Evolutionary conservation across 1,284 basidiomycete species (phyloP), one percentile per base, ranked within the genome.

Genomic region (Ceratobasidium papillatum): DNA sequence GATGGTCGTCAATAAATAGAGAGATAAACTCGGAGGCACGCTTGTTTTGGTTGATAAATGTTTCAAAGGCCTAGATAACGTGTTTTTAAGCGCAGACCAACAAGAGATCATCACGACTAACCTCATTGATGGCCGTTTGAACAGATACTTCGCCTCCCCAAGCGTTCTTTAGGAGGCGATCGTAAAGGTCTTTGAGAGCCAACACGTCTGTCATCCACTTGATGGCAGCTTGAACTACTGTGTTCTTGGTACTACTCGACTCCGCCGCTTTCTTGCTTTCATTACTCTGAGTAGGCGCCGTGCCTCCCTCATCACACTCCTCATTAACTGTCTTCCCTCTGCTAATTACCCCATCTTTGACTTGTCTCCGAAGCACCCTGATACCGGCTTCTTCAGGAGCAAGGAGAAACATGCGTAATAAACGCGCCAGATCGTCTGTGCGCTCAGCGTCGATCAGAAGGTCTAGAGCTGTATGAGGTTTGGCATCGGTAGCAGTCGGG

Each of bases 181-280:
- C 95, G 80, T 98, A 95, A 80, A 90, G 94, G 83, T 97, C 94
- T 83, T 99, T 98, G 75, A 99, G 85, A 76, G 92, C 89, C 11
- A 99, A 85, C 9, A 98, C 93, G 78, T 94, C 91, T 82, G 98
- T 91, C 0, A 99, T 97, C 98, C 98, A 99, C 80, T 91, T 91
- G 72, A 98, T 84, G 0, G 97, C 98, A 5, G 76, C 76, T 1
- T 78, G 78, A 14, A 78, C 77, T 9, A 79, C 79, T 11, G 77
- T 77, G 41, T 69, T 68, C 25, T 76, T 66, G 22, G 86, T 78
- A 1, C 83, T 79, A 41, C 87, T 81, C 0, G 85, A 87, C 75
- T 90, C 88, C 36, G 82, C 81, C 45, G 81, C 81, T 19, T 81
- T 80, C 79, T 90, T 93, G 7, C 85, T 87, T 77, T 89, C 89